phyloP scores from a whole-genome alignment of 2,329 filamentous ascomycete species.

The Fusarium drepaniforme region DNA sequence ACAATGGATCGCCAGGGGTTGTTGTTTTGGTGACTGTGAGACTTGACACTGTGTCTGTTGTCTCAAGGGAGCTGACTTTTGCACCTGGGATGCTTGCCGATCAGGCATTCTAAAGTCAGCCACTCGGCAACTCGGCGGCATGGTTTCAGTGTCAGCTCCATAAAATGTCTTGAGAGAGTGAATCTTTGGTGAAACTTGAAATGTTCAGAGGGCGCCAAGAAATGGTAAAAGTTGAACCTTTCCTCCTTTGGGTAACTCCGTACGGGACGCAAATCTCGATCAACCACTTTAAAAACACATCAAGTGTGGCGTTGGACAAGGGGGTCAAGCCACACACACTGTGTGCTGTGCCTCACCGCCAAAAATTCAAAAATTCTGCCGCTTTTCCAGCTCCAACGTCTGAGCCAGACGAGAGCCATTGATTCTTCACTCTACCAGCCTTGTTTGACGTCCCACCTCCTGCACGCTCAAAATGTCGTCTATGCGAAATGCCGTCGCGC shows the following conservation, averaged over 20 bases:
- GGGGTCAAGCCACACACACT: constrained; percentile 29
- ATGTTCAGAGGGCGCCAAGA: not conserved
- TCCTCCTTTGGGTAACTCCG: not conserved
- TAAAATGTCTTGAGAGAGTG: not conserved
- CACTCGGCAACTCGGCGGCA: constrained; percentile 5
- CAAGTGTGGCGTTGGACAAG: constrained; percentile 19
- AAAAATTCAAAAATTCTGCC: constrained; percentile 55
- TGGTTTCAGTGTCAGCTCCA: not conserved
- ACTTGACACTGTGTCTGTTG: constrained; percentile 11
- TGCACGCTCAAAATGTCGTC: constrained; percentile 61
- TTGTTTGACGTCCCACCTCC: not conserved
- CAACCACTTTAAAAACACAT: constrained; percentile 18
- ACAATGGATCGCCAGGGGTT: constrained; percentile 25
- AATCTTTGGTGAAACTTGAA: not conserved
- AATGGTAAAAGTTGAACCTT: not conserved
- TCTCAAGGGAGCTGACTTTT: constrained; percentile 7
- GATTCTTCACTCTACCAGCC: constrained; percentile 19
- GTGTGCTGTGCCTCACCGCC: constrained; percentile 47
- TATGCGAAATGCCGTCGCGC: constrained; percentile 75
- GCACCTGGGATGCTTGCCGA: constrained; percentile 17
- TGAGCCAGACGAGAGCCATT: not conserved
- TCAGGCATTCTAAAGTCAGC: constrained; percentile 8
- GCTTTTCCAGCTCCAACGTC: constrained; percentile 12
- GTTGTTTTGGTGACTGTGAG: not conserved
- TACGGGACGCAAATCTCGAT: not conserved